A percentile compares a stretch with the other conserved stretches of the same genome.
Conservation (phyloP, 2,329 filamentous ascomycete species). For the Ceratocystis cacaofunesta region DNA sequence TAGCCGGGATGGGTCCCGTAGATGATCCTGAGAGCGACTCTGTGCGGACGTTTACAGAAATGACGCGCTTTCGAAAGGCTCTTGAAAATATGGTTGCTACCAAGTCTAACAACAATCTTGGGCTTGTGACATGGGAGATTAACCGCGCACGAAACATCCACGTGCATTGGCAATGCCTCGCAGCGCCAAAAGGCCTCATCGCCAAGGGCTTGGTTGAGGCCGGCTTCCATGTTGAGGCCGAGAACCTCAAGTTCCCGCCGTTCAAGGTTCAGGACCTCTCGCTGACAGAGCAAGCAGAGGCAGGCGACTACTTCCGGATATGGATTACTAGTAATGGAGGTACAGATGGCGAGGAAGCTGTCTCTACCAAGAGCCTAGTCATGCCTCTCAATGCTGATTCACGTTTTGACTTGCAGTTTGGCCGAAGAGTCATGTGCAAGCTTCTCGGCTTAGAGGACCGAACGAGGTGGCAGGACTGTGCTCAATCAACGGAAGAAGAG, state of each 20-base stretch:
- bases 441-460: conserved; percentile 65
- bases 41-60: conserved; percentile 55
- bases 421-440: conserved; percentile 74
- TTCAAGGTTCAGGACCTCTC: conserved; percentile 36
- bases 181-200: conserved; percentile 54
- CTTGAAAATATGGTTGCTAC: conserved; percentile 66
- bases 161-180: conserved; percentile 85
- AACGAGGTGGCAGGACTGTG: conserved; percentile 73
- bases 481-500: conserved; percentile 65
- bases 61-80: conserved; percentile 63
- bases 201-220: conserved; percentile 65
- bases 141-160: conserved; percentile 70
- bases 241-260: conserved; percentile 48
- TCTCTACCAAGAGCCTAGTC: conserved; percentile 45
- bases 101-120: conserved; percentile 44
- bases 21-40: conserved; percentile 38
- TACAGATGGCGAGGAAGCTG: conserved; percentile 32
- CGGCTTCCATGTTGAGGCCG: conserved; percentile 75
- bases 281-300: conserved; percentile 33
- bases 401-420: conserved; percentile 83
- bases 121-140: conserved; percentile 85
- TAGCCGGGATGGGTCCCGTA: conserved; percentile 48
- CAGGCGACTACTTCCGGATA: conserved; percentile 61
- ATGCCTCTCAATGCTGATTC: conserved; percentile 57
- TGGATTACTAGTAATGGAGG: conserved; percentile 55